Evolutionary conservation across 2,329 filamentous ascomycete species (phyloP), one percentile per base, ranked within the genome.

Genomic region (Calycina marina): DNA sequence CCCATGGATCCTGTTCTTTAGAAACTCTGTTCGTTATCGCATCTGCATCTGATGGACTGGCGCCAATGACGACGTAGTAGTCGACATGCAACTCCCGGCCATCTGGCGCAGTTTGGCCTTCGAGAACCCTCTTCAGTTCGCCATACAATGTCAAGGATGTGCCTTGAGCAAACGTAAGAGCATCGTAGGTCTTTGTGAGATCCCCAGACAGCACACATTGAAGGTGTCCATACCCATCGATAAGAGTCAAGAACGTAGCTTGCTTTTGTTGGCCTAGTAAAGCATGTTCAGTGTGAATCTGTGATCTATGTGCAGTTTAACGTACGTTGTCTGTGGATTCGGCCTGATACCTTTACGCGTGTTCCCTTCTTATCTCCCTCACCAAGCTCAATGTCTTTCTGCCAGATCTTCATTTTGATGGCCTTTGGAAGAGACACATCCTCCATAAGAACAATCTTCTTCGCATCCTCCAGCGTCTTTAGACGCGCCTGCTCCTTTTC

Each of bases 201-300:
- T 84, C 68, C 36, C 85, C 85, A 3, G 65, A 57, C 34, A 94
- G 62, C 40, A 93, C 69, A 51, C 83, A 86, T 63, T 93, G 85
- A 55, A 96, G 65, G 50, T 77, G 76, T 33, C 80, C 82, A 50
- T 86, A 82, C 37, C 86, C 86, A 52, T 92, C 83, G 41, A 76
- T 67, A 41, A 93, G 62, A n/a, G 78, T 88, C 51, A 93, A 66
- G 58, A 93, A 94, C 35, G 84, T 76, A 42, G 83, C 71, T 51
- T 82, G 77, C 59, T 88, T 90, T 60, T 93, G 86, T 39, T 70
- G 66, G 40, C 20, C 20, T 22, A 22, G 3, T 9, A 22, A 22
- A n/a, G n/a, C n/a, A n/a, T n/a, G n/a, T n/a, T n/a, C n/a, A n/a
- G n/a, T n/a, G n/a, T n/a, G 20, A 9, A 3, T 22, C 20, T 9